Evolutionary conservation across 371 early-diverging fungal species (phyloP), one percentile per base, ranked within the genome.

Genomic region (Chytridiales sp.): DNA sequence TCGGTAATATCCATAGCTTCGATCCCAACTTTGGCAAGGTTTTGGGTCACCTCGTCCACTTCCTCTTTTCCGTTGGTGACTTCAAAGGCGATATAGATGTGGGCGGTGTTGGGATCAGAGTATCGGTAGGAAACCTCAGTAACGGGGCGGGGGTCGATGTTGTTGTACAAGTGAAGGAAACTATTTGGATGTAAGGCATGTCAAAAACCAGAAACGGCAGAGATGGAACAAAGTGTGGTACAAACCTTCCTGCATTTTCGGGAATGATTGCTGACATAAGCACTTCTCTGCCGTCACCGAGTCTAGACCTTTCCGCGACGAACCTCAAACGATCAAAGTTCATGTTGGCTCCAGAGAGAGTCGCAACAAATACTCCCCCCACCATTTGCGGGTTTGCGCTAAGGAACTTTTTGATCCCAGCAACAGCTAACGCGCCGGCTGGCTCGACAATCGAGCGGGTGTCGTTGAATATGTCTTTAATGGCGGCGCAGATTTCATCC

Each of bases 401-500:
- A 52, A 87, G 58, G 59, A 86, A 95, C 55, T 87, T 87, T 67
- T 95, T 95, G 56, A 85, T 70, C 3, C 94, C 97, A 0, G 97
- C 97, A 0, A 90, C 71, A 0, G 84, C 78, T 24, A 95, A 67
- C 4, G 93, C 97, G 38, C 96, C 97, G 8, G 96, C 90, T 17
- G 97, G 95, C 68, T 97, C 97, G 32, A 93, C 83, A 22, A 97
- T 86, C 3, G 87, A 84, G 35, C 96, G 83, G 0, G 95, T 93
- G 59, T 97, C 96, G 24, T 70, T 68, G 49, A 60, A 70, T 11
- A 46, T 42, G 56, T 70, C 71, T 46, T 70, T 70, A 51, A 70
- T 70, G 43, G 95, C 94, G 4, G 95, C 95, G 69, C 97, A 97
- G 31, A 95, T 59, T 69, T 97, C 96, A 74, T 97, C 97, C 67